A percentile compares a stretch with the other conserved stretches of the same genome.
Evolutionary conservation across 257 asterid genomes (phyloP).

Genomic region (Sherardia arvensis): DNA sequence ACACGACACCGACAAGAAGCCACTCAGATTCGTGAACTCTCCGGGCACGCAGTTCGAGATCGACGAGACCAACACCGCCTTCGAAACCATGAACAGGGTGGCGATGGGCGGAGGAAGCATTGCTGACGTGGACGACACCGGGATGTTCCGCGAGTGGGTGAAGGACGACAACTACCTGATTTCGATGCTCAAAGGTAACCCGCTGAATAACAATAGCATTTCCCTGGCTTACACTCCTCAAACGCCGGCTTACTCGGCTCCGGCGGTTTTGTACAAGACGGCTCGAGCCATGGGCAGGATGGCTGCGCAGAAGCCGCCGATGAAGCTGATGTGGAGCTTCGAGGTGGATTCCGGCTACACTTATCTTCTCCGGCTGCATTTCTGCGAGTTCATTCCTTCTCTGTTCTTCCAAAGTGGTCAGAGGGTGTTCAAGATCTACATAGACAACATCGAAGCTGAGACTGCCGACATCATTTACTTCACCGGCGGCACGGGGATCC

Average conservation of each 20-base stretch:
- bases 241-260: no score
- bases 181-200: no score
- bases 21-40: not conserved
- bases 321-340: slow-evolving; percentile 1
- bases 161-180: no score
- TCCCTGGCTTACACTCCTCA: no score
- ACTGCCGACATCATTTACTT: slow-evolving; percentile 16
- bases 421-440: slow-evolving; percentile 18
- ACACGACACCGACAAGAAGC: not conserved
- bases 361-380: slow-evolving; percentile 47
- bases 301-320: no score
- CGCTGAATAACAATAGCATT: no score
- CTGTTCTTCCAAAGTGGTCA: not conserved
- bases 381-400: slow-evolving; percentile 27
- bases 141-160: no score
- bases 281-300: no score
- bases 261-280: no score
- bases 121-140: no score
- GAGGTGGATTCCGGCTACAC: slow-evolving; percentile 37
- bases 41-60: not conserved
- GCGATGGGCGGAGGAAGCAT: no score
- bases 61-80: slow-evolving; percentile 11
- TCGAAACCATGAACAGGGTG: slow-evolving; percentile 15
- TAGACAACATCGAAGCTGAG: slow-evolving; percentile 7
- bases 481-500: slow-evolving; percentile 21